Evolutionary conservation across 78 protist species (phyloP).

Genomic region (Pirum gemmata): DNA sequence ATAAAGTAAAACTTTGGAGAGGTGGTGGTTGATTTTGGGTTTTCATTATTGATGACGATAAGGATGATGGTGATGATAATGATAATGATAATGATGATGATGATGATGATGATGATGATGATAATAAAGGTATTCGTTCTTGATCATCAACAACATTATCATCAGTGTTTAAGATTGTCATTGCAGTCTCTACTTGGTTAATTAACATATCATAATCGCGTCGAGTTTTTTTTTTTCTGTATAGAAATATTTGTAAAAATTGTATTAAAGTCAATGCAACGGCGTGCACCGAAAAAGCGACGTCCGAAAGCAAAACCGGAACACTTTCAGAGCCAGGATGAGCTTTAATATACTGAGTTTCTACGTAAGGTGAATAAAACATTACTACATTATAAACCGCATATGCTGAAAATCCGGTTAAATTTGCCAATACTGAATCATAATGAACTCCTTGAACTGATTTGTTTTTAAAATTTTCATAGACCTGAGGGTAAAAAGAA

Average conservation of each 20-base stretch:
- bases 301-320: conserved; percentile 32
- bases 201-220: too few species aligned
- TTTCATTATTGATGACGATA: too few species aligned
- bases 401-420: conserved; percentile 21
- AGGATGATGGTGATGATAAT: too few species aligned
- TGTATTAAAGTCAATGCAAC: not conserved
- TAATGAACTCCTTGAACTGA: conserved; percentile 17
- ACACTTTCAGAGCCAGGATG: not conserved
- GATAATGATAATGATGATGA: too few species aligned
- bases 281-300: conserved; percentile 39
- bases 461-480: conserved; percentile 17
- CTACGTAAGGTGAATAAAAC: not conserved
- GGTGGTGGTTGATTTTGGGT: too few species aligned
- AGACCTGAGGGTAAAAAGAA: conserved; percentile 32
- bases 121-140: too few species aligned
- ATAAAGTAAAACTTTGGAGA: not conserved
- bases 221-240: too few species aligned
- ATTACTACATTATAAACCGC: conserved; percentile 16
- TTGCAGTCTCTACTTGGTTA: too few species aligned
- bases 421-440: conserved; percentile 2
- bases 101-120: too few species aligned
- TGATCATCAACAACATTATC: too few species aligned
- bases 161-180: too few species aligned
- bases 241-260: not conserved
- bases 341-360: not conserved